Percentiles rank a stretch among this genome's conserved stretches.
phyloP scores from a whole-genome alignment of 805 yeast genomes.

The Komagataella pseudopastoris region DNA sequence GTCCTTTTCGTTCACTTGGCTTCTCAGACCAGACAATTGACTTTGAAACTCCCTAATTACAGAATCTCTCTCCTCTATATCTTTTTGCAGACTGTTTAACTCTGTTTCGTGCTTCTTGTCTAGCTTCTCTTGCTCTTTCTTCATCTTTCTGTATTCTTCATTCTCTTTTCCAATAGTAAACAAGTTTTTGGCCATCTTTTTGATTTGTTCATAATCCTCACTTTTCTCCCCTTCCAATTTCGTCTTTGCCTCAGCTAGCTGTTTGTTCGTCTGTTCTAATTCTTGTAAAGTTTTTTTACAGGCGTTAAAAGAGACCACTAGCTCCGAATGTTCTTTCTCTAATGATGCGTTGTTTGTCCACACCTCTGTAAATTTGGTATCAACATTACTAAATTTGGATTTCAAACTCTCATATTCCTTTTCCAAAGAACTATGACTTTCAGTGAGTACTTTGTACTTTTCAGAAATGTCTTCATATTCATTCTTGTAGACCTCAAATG shows the following conservation, averaged over 20 bases:
- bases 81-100: neutral
- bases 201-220: neutral
- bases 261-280: neutral
- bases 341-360: neutral
- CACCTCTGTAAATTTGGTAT: neutral
- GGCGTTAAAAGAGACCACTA: neutral
- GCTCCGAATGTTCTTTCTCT: neutral
- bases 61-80: neutral
- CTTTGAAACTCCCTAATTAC: neutral
- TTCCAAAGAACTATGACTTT: neutral
- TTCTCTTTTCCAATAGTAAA: neutral
- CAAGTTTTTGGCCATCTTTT: neutral
- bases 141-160: neutral
- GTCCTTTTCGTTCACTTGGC: neutral
- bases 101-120: neutral
- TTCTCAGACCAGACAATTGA: neutral
- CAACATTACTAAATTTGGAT: slow-evolving; percentile 5
- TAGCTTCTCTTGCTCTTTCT: neutral
- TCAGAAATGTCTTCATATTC: slow-evolving; percentile 2
- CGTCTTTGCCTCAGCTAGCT: neutral
- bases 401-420: slow-evolving; percentile 7
- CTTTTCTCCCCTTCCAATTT: neutral
- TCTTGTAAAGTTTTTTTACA: neutral
- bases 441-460: neutral
- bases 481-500: slow-evolving; percentile 8